phyloP scores from a whole-genome alignment of 805 yeast species.

The Nakazawaea wickerhamii region DNA sequence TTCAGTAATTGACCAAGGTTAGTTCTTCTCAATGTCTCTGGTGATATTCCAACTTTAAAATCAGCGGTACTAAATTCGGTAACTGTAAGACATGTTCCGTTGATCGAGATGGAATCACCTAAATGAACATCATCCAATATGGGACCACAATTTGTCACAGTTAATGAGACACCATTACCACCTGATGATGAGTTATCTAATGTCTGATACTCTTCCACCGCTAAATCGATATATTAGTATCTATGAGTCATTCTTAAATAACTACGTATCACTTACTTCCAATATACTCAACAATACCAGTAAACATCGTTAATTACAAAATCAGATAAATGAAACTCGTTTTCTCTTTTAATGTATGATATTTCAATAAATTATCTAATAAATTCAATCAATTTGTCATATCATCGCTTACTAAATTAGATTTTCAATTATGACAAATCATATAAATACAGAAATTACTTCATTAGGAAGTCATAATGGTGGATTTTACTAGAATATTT shows the following conservation, averaged over 20 bases:
- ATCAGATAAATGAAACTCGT: not conserved
- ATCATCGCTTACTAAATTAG: too few relatives aligned
- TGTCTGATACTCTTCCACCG: conserved; percentile 39
- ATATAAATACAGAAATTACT: not conserved
- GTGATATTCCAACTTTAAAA: conserved; percentile 89
- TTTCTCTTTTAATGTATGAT: too few relatives aligned
- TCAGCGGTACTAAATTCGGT: conserved; percentile 58
- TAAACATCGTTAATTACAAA: conserved; percentile 55
- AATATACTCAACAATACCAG: conserved; percentile 85
- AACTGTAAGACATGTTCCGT: conserved; percentile 90
- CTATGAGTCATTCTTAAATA: conserved; percentile 18
- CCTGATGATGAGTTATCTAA: conserved; percentile 49
- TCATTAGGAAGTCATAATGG: not conserved
- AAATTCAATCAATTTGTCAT: too few relatives aligned
- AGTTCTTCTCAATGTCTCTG: conserved; percentile 83
- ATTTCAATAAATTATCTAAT: too few relatives aligned
- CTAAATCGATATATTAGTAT: conserved; percentile 14
- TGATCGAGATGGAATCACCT: conserved; percentile 90
- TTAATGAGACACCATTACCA: conserved; percentile 70
- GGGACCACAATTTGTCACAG: conserved; percentile 52
- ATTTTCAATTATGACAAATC: not conserved
- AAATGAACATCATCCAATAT: conserved; percentile 78
- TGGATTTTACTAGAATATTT: conserved; percentile 3
- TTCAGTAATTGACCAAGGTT: conserved; percentile 56
- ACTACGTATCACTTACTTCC: conserved; percentile 41